Percentiles rank a stretch among this genome's conserved stretches.
phyloP scores from a whole-genome alignment of 345 rosid genomes.

The Streptanthus diversifolius region DNA sequence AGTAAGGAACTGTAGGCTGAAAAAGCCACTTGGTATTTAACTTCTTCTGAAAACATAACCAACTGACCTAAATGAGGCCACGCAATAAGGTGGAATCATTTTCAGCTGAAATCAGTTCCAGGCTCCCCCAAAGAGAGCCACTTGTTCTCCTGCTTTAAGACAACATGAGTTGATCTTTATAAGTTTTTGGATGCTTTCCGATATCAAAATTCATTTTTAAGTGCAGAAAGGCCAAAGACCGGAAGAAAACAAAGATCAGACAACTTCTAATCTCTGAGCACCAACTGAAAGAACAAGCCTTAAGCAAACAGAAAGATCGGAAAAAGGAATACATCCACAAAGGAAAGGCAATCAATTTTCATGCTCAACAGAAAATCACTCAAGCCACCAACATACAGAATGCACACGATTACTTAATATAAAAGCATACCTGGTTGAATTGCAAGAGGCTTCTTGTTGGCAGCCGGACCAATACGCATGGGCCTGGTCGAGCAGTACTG shows the following conservation, averaged over 20 bases:
- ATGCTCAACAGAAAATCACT: slow-evolving; percentile 1
- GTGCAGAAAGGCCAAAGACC: slow-evolving; percentile 52
- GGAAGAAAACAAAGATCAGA: slow-evolving; percentile 46
- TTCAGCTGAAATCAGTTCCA: slow-evolving; percentile 94
- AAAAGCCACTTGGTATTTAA: slow-evolving; percentile 53
- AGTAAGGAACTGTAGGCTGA: slow-evolving; percentile 53
- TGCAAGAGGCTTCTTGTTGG: slow-evolving; percentile 63
- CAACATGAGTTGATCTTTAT: slow-evolving; percentile 70
- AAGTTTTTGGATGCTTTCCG: slow-evolving; percentile 40
- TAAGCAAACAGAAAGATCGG: not conserved
- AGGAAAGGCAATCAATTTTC: slow-evolving; percentile 33
- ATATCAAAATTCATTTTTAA: slow-evolving; percentile 49
- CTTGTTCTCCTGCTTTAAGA: slow-evolving; percentile 98
- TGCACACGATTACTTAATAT: not conserved
- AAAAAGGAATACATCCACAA: not conserved
- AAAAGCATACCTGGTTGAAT: slow-evolving; percentile 64
- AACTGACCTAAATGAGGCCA: slow-evolving; percentile 99
- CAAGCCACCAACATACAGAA: not conserved
- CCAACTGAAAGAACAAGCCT: slow-evolving; percentile 39
- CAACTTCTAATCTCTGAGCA: slow-evolving; percentile 38
- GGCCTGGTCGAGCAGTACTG: slow-evolving; percentile 75
- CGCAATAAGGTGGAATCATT: slow-evolving; percentile 91
- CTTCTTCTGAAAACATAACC: slow-evolving; percentile 64
- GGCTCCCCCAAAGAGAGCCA: slow-evolving; percentile 97
- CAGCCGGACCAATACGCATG: slow-evolving; percentile 93